A percentile compares a stretch with the other conserved stretches of the same genome.
Evolutionary conservation across 768 basidiomycete species (phyloP).

Genomic region (Mycena galopus): DNA sequence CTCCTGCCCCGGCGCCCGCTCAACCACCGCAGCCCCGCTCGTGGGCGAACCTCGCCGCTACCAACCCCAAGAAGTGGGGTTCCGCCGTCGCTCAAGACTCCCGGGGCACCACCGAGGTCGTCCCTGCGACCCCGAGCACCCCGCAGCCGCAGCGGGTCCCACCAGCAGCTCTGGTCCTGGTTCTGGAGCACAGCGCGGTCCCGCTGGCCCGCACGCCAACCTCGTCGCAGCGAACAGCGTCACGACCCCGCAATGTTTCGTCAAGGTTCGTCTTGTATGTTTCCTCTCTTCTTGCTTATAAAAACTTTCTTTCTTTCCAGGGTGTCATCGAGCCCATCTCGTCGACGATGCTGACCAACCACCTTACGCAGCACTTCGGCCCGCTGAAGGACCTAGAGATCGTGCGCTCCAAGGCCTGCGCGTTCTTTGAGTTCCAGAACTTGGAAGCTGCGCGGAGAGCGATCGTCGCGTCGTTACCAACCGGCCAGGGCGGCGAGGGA

Average conservation of each 20-base stretch:
- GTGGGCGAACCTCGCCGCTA: constrained; percentile 93
- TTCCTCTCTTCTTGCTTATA: background rate
- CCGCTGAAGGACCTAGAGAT: constrained; percentile 91
- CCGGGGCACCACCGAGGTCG: constrained; percentile 80
- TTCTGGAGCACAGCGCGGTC: constrained; percentile 51
- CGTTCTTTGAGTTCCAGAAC: constrained; percentile 89
- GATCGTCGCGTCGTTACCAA: constrained; percentile 78
- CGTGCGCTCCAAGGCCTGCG: constrained; percentile 89
- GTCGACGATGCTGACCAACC: constrained; percentile 59
- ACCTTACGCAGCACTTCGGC: constrained; percentile 77
- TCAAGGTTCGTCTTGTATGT: constrained; percentile 74
- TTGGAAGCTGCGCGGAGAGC: constrained; percentile 89
- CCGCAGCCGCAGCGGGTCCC: constrained; percentile 33
- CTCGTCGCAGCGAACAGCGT: constrained; percentile 71
- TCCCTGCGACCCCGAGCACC: constrained; percentile 24
- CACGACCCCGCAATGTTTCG: constrained; percentile 86
- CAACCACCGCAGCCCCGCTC: constrained; percentile 75
- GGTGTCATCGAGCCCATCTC: constrained; percentile 80
- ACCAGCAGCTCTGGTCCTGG: constrained; percentile 37
- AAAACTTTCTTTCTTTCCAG: constrained; percentile 53
- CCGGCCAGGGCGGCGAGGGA: constrained; percentile 85
- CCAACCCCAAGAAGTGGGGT: constrained; percentile 89
- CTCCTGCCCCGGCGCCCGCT: constrained; percentile 52
- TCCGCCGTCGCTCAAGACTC: constrained; percentile 82
- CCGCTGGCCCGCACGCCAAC: constrained; percentile 60